Conservation (phyloP, 495 filamentous ascomycete species). For the Penicillium taxi region DNA sequence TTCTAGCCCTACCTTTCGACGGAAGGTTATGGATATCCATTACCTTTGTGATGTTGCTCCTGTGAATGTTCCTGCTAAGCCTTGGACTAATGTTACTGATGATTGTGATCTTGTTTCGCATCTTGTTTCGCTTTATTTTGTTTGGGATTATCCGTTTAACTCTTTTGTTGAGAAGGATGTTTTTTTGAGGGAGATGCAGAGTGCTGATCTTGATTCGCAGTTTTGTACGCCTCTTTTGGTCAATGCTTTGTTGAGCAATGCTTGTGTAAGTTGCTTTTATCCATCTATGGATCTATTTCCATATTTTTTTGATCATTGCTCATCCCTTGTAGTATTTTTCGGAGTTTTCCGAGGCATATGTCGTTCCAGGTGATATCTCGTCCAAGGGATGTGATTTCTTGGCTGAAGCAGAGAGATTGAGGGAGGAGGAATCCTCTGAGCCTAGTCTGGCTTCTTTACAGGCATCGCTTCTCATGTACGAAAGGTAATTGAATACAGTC, state of each 20-base stretch:
- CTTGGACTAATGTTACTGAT: constrained; percentile 46
- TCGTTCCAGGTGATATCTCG: constrained; percentile 33
- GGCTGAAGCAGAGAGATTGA: constrained; percentile 34
- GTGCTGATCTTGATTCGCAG: constrained; percentile 21
- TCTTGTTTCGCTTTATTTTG: constrained; percentile 47
- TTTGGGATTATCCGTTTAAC: constrained; percentile 48
- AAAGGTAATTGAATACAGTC: constrained; percentile 20
- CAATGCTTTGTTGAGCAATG: constrained; percentile 45
- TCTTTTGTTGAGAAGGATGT: constrained; percentile 40
- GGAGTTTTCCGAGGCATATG: constrained; percentile 39
- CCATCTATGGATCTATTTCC: neutral
- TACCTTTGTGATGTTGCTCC: constrained; percentile 36
- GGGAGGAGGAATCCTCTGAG: constrained; percentile 15
- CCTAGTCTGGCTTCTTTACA: constrained; percentile 32
- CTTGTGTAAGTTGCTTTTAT: constrained; percentile 33
- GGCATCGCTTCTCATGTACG: constrained; percentile 36
- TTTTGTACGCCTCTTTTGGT: constrained; percentile 49
- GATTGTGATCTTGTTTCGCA: constrained; percentile 46
- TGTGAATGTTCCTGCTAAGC: constrained; percentile 35
- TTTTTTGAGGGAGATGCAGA: constrained; percentile 41
- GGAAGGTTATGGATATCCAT: constrained; percentile 43
- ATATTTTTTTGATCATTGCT: constrained; percentile 1
- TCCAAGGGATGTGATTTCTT: constrained; percentile 39
- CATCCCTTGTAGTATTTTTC: constrained; percentile 31
- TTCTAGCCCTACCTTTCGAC: constrained; percentile 26